Evolutionary conservation across 2,329 filamentous ascomycete species (phyloP), one percentile per base, ranked within the genome.

Genomic region (Aureobasidium melanogenum): DNA sequence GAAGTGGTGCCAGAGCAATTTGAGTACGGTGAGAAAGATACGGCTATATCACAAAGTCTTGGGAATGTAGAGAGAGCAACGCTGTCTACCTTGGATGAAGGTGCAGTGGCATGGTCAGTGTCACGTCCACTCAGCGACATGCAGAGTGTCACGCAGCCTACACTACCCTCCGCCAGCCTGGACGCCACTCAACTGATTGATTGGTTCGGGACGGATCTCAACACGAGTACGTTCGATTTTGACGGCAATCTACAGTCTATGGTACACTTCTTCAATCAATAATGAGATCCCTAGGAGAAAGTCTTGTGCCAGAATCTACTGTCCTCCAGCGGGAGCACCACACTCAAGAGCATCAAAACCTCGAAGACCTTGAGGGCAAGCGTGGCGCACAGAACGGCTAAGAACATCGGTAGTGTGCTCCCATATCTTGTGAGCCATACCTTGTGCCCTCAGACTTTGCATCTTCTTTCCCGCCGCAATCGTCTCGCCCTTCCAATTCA

Each of bases 321-420:
- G 2, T 14, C 19, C 14, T 24, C 19, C 12, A 10, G 7, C 14
- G 12, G 5, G 5, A 43, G 39, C 9, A 43, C 19, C 19, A 24
- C 14, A 14, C 5, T 14, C 39, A 10, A 24, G 3, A 12, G 10
- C 15, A 3, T 22, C n/a, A n/a, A n/a, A n/a, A n/a, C n/a, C n/a
- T n/a, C n/a, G n/a, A n/a, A n/a, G n/a, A n/a, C n/a, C n/a, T n/a
- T n/a, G n/a, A n/a, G n/a, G n/a, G n/a, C n/a, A n/a, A n/a, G n/a
- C n/a, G n/a, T n/a, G n/a, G n/a, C 10, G 26, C 28, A 36, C 55
- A 17, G 41, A 9, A 22, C 43, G 55, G 34, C 10, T 14, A 51
- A 64, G 63, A 17, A 64, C 51, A 39, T 41, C n/a, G 12, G 34
- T 56, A 17, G 63, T 63, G 46, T 64, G 63, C 48, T 66, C 55